Base-by-base conservation (phyloP, 108 stramenopile genomes). In the Discostella pseudostelligera region DNA sequence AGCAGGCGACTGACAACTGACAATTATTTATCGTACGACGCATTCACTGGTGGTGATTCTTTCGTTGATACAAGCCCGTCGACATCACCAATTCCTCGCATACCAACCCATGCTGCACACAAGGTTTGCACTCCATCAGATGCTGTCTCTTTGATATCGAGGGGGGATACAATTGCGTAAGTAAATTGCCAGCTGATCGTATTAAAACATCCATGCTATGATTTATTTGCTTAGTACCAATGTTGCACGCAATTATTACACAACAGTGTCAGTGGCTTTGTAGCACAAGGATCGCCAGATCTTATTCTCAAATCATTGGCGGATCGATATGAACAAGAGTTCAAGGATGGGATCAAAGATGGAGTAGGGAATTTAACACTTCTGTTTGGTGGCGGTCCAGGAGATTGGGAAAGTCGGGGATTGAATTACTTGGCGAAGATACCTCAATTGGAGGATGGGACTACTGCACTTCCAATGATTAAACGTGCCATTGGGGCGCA, bases 321-420 rank as follows among this genome's bases (percentile, higher is more conserved):
- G 8, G 65, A 89, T 62, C 56, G 83, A 59, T 84, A 79, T 39
- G 81, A 84, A 55, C 26, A 62, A 64, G 69, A 74, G 13, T 56
- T 69, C 17, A 28, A 49, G 22, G 48, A 59, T 16, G 65, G 50
- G 6, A 28, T 55, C 12, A 47, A 57, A n/a, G 66, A 56, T 24
- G 73, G 73, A 20, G 55, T 76, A 12, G 62, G 46, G 12, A 74
- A 88, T 73, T 49, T 90, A 28, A 90, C 89, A 6, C 55, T 93
- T 11, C 42, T 90, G 12, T 93, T 90, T 72, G 86, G 85, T 2
- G 92, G 87, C 6, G 85, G 88, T 40, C 86, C 85, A 11, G 90
- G 86, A 14, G 86, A 86, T 67, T 87, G 69, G 65, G 76, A 66
- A 19, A 79, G 43, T 5, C 55, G 71, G 28, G 92, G 92, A 10